Conservation (phyloP, 352 stramenopile species). For the Phytophthora colocasiae region DNA sequence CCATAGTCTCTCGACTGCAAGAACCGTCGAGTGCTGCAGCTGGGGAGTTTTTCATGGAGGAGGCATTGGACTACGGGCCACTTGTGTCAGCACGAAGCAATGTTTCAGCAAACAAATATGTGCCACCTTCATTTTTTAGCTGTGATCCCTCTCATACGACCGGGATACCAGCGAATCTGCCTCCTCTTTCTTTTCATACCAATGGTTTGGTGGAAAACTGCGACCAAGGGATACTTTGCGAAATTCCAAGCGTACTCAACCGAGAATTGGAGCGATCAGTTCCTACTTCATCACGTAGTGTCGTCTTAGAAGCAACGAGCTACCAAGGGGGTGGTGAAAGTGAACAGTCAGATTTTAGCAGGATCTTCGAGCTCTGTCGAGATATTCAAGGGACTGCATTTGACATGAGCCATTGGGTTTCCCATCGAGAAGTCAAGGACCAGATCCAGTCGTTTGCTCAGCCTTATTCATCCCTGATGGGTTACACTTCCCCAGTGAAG, state of each 20-base stretch:
- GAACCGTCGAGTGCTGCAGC: neutral
- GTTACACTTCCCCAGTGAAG: neutral
- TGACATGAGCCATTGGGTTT: constrained; percentile 50
- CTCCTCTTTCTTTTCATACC: neutral
- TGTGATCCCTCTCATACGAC: neutral
- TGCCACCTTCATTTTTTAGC: neutral
- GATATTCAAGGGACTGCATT: constrained; percentile 59
- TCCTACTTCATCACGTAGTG: constrained; percentile 8
- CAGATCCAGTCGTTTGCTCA: constrained; percentile 26
- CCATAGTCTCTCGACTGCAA: constrained; percentile 3
- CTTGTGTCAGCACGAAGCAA: neutral
- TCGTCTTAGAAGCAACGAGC: constrained; percentile 3
- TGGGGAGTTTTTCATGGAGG: neutral
- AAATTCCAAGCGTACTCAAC: neutral
- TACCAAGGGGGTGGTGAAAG: constrained; percentile 16
- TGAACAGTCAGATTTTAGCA: constrained; percentile 22
- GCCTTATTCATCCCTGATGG: constrained; percentile 12
- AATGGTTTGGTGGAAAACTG: neutral
- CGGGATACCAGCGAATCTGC: constrained; percentile 1
- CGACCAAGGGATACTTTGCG: neutral
- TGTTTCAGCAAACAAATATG: neutral
- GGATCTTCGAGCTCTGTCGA: constrained; percentile 55
- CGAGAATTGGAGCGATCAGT: neutral
- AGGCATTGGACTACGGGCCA: neutral
- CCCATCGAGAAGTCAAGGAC: constrained; percentile 37